Base-by-base conservation (phyloP, 192 early-diverging fungal genomes). In the Helicostylum pulchrum region DNA sequence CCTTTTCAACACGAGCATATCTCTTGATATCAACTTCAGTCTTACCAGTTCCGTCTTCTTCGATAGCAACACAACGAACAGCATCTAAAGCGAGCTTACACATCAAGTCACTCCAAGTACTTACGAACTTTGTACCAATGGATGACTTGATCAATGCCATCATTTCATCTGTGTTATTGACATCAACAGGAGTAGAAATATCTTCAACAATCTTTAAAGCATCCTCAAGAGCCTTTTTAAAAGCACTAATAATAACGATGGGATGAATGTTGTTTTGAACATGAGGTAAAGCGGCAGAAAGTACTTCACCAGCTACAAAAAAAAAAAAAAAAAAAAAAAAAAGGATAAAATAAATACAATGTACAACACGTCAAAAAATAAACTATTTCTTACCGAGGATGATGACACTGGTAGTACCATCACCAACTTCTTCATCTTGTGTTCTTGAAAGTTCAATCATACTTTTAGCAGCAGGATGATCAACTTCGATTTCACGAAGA, bases 371-470 rank as follows among this genome's bases (percentile, higher is more conserved):
- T 30, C n/a, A 21, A 55, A 45, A 42, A 10, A 55, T 54, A 42
- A 10, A 55, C 34, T n/a, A 6, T 15, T 19, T 56, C 65, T 68
- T 80, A 95, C 93, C 93, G 46, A 99, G 85, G 68, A 99, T 97
- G 67, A 99, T 98, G 65, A 99, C 97, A 71, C 87, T 90, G 14
- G 97, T 99, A 10, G 97, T 99, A 63, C 97, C 97, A 70, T 99
- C 97, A 64, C 97, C 97, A 48, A 98, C 96, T 79, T 99, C 97
- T 76, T 99, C 97, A 78, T 99, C 97, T 83, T 99, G 97, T 59
- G 97, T 99, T 79, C 97, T 83, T 34, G 94, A 90, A 51, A 99
- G 87, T 78, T 99, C 97, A 66, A 99, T 97, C 96, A 98, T 98
- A 71, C 90, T 93, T 81, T 99, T 99, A 52, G 97, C 97, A 53